Conservation (phyloP, 306 rosid species). For the Gynostemma pentaphyllum region DNA sequence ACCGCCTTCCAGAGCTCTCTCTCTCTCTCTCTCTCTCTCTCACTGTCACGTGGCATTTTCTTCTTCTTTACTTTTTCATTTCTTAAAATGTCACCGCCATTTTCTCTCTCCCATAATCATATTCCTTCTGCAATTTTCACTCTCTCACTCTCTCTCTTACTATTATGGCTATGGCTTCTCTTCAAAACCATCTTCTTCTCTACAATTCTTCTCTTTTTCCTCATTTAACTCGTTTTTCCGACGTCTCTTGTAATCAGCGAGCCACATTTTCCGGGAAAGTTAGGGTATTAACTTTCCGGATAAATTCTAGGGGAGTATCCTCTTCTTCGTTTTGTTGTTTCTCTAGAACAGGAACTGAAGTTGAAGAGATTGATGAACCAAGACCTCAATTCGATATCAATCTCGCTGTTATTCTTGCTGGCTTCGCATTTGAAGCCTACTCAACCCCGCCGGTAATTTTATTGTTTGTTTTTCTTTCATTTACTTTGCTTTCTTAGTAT, state of each 20-base stretch:
- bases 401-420: conserved; percentile 84
- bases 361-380: conserved; percentile 35
- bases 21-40: too few relatives aligned
- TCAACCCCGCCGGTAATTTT: conserved; percentile 53
- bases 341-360: conserved; percentile 31
- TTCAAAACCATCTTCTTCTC: conserved; percentile 32
- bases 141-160: not conserved
- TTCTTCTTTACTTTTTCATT: too few relatives aligned
- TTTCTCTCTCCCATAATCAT: too few relatives aligned
- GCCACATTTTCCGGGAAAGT: conserved; percentile 18
- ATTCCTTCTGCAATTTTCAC: too few relatives aligned
- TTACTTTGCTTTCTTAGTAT: not conserved
- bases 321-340: conserved; percentile 29
- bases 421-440: conserved; percentile 86
- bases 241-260: conserved; percentile 21
- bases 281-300: conserved; percentile 15
- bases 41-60: too few relatives aligned
- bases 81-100: too few relatives aligned
- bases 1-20: too few relatives aligned
- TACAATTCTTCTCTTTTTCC: conserved; percentile 25
- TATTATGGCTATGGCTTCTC: conserved; percentile 42
- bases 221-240: not conserved
- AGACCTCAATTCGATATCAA: conserved; percentile 73
- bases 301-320: conserved; percentile 12
- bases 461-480: not conserved